Base-by-base conservation (phyloP, 208 protist species). In the Herpetomonas samuelpessoai region DNA sequence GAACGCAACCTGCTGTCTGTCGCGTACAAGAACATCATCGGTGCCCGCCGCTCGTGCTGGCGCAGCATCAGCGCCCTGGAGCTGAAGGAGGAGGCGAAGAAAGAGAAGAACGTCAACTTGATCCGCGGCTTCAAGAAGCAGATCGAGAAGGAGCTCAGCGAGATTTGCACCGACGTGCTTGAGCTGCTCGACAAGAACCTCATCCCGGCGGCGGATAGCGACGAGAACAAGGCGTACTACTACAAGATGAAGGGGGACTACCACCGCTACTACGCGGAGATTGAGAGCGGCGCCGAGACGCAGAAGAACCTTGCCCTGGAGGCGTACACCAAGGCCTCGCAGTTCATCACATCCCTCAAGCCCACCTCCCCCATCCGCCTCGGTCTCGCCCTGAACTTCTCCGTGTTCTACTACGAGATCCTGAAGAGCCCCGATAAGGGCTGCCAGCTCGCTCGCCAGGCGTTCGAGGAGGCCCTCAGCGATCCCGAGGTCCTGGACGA, bases 11-110 rank as follows among this genome's bases (percentile, higher is more conserved):
- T 99, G 2, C 93, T 99, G 35, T 99, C 98, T n/a, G 98, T 99
- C 25, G 99, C 99, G 21, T 99, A 99, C 93, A 99, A 99, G 88
- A 99, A 99, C 80, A 97, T 99, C 50, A 98, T 99, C 83, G 98
- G 98, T 60, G 83, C 97, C 21, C 92, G 98, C 55, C 97, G 99
- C 71, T 96, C 98, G 16, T 98, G 98, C 58, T 99, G 98, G 97
- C 88, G 98, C 71, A 99, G 98, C 68, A 93, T 99, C 63, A 98
- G 87, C 44, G 91, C 91, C 0, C 98, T 99, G 55, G 97, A 99
- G 75, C 83, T 98, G 67, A 98, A 98, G 74, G 93, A 98, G 69
- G 92, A 95, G 76, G 76, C 71, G 46, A 79, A 83, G 67, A 89
- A 97, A 58, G 86, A 90, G 49, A 86, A 83, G 62, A 95, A 97